These are phyloP conservation scores for Diddensiella transvaalensis DNA, from an alignment of 805 yeast species.

Conservation along the genomic window DNA sequence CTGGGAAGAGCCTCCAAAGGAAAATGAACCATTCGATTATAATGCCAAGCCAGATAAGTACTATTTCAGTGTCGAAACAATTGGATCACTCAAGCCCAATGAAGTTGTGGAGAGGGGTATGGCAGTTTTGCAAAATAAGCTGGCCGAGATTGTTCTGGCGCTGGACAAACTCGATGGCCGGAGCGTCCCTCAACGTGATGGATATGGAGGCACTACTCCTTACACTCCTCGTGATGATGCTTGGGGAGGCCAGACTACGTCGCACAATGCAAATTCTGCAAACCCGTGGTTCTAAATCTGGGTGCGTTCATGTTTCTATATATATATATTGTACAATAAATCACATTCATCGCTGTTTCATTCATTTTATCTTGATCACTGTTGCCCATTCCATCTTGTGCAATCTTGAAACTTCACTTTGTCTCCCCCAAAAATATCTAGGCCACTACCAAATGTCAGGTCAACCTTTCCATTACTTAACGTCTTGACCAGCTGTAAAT, in stretches of 20 bases:
- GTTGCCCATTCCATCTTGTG: conserved; percentile 63
- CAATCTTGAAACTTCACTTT: conserved; percentile 74
- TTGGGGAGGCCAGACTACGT: conserved; percentile 1
- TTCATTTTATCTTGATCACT: conserved; percentile 16
- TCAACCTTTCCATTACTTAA: conserved; percentile 83
- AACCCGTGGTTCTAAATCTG: background rate
- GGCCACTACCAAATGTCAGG: conserved; percentile 85
- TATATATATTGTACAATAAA: background rate
- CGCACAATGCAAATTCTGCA: background rate
- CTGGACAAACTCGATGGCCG: conserved; percentile 37
- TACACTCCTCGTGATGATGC: conserved; percentile 7
- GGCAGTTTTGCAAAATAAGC: conserved; percentile 79
- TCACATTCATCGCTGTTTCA: background rate
- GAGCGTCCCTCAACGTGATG: background rate
- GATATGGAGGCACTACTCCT: conserved; percentile 3
- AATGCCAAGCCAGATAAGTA: conserved; percentile 75
- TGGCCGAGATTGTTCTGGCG: conserved; percentile 81
- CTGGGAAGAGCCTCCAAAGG: conserved; percentile 93
- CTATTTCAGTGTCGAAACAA: conserved; percentile 88
- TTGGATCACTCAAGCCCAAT: conserved; percentile 83
- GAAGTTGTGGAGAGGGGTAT: conserved; percentile 86
- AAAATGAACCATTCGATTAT: conserved; percentile 82
- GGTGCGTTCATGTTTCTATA: too few relatives aligned
- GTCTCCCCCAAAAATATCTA: conserved; percentile 92
- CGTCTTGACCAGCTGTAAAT: conserved; percentile 59